Evolutionary conservation across 139 green algal genomes (phyloP).

Genomic region (Tetradesmus lagerheimii): DNA sequence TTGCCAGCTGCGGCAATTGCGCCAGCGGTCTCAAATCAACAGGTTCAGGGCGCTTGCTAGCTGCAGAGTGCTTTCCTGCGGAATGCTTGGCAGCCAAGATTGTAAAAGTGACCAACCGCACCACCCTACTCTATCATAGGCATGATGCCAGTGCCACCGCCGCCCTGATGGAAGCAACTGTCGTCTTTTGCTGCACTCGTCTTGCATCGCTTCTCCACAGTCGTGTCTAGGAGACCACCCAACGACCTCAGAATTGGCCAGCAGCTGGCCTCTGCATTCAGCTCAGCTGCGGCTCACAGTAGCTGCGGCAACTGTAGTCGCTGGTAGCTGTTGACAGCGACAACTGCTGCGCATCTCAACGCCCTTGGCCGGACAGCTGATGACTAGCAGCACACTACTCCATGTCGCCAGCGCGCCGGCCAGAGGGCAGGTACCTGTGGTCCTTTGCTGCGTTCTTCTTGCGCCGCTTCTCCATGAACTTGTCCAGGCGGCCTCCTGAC

Average conservation of each 20-base stretch:
- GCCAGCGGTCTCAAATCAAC: too few species aligned
- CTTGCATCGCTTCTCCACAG: constrained; percentile 87
- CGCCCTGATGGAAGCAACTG: constrained; percentile 64
- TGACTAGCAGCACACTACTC: neutral
- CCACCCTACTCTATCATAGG: constrained; percentile 19
- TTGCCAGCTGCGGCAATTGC: too few species aligned
- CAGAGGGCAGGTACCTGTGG: constrained; percentile 77
- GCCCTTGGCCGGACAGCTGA: too few species aligned
- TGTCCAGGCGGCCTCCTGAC: constrained; percentile 78
- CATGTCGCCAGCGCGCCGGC: neutral
- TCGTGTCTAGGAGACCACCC: constrained; percentile 80
- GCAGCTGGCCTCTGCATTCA: too few species aligned
- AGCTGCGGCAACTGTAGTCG: too few species aligned
- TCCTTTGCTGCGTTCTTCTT: constrained; percentile 92
- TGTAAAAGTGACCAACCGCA: too few species aligned
- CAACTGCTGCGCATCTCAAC: too few species aligned
- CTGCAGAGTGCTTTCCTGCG: too few species aligned
- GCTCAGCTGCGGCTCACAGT: too few species aligned
- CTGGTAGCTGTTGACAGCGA: too few species aligned
- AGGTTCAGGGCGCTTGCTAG: too few species aligned
- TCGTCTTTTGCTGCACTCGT: constrained; percentile 93
- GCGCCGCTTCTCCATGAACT: constrained; percentile 89
- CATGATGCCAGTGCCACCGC: neutral
- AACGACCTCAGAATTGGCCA: constrained; percentile 84
- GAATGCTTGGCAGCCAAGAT: too few species aligned